These are phyloP conservation scores for Dendrobium catenatum DNA, from an alignment of 106 monocot genomes.

Conservation along the genomic window DNA sequence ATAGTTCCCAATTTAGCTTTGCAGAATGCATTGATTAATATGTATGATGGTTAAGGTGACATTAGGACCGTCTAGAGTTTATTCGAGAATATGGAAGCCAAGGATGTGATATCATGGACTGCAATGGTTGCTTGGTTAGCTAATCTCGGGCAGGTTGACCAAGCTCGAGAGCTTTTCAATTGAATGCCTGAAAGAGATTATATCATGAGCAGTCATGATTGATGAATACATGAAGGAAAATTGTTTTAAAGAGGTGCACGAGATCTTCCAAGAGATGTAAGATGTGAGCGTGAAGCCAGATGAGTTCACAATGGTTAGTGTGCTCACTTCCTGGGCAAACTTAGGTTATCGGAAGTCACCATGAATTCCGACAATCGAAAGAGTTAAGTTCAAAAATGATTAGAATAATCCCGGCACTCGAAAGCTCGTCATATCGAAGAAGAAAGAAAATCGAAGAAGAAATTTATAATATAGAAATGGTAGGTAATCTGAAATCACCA, in stretches of 20 bases:
- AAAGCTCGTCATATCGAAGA: too few relatives aligned
- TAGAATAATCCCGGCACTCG: too few relatives aligned
- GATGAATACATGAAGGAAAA: conserved; percentile 37
- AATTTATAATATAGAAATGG: too few relatives aligned
- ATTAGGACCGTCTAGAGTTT: conserved; percentile 27
- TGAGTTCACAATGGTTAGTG: conserved; percentile 50
- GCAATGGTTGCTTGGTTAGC: conserved; percentile 35
- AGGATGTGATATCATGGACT: conserved; percentile 52
- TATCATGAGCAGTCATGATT: conserved; percentile 67
- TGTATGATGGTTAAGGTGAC: conserved; percentile 51
- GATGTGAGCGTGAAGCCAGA: conserved; percentile 25
- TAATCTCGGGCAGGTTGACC: conserved; percentile 35
- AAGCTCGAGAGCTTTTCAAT: conserved; percentile 46
- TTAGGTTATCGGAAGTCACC: conserved; percentile 19
- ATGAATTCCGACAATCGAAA: too few relatives aligned
- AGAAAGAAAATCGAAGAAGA: too few relatives aligned
- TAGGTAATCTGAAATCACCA: too few relatives aligned
- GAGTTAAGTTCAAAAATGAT: too few relatives aligned
- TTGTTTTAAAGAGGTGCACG: conserved; percentile 51
- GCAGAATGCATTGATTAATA: conserved; percentile 45
- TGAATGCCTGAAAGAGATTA: conserved; percentile 55
- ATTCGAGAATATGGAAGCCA: conserved; percentile 34
- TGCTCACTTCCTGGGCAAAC: conserved; percentile 75
- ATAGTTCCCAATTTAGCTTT: conserved; percentile 22
- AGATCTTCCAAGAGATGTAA: conserved; percentile 48